Evolutionary conservation across 2,329 filamentous ascomycete species (phyloP).

Genomic region (Neonectria magnoliae): DNA sequence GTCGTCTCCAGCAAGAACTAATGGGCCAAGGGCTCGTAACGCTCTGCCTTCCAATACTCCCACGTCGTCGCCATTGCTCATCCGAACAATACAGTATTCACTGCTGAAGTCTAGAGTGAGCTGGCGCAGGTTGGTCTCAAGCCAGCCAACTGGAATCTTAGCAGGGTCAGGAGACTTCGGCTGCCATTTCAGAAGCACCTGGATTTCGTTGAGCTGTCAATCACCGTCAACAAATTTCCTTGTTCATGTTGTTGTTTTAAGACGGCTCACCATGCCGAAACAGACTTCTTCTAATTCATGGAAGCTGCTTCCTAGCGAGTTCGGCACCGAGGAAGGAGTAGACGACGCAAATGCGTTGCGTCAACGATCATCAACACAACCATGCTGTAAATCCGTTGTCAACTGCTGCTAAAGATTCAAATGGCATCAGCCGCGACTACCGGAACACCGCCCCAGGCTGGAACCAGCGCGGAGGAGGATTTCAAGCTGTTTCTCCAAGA

Average conservation of each 20-base stretch:
- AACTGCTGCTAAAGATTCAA: not conserved
- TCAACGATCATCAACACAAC: no score
- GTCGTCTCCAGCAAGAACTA: not conserved
- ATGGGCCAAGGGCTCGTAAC: not conserved
- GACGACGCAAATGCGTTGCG: no score
- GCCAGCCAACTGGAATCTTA: not conserved
- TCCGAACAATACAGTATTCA: not conserved
- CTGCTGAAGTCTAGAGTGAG: not conserved
- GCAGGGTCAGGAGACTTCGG: not conserved
- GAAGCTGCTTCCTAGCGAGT: not conserved
- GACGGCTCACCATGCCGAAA: not conserved
- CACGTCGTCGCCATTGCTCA: not conserved
- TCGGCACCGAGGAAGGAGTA: not conserved
- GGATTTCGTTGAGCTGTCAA: not conserved
- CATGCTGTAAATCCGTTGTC: no score
- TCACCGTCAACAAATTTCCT: not conserved
- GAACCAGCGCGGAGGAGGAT: not conserved
- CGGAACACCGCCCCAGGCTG: not conserved
- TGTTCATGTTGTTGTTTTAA: no score
- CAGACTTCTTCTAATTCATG: not conserved
- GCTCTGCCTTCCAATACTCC: not conserved
- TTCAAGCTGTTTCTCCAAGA: not conserved
- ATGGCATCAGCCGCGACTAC: not conserved
- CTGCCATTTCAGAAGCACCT: not conserved
- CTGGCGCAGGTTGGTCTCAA: not conserved